Evolutionary conservation across 176 grass and related monocot species (phyloP), one percentile per base, ranked within the genome.

Genomic region (Leersia perrieri): DNA sequence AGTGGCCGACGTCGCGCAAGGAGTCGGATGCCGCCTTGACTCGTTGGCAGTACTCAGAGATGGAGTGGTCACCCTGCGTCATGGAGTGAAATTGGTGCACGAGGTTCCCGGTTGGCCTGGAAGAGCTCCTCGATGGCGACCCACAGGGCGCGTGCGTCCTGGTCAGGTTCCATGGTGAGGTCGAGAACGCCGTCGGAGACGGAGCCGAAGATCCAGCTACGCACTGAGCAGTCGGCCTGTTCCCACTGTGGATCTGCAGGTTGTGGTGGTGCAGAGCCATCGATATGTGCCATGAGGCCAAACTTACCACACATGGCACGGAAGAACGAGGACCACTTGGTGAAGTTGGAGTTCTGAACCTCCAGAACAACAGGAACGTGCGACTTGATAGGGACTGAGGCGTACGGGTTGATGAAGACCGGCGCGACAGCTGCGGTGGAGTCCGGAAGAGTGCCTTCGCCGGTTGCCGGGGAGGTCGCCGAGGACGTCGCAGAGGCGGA

Each of bases 91-190:
- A 75, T 23, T 75, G 11, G 1, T 75, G 12, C 12, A 7, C 7
- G 13, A 0, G 12, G 4, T 0, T 7, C 33, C 53, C 38, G 35
- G 53, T 75, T 75, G 11, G 18, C 53, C 0, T 60, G 22, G 22
- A 75, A 38, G 1, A 75, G 53, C 0, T 23, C 5, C 16, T 75
- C 30, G 28, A 75, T 60, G 51, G 73, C 5, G 1, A 38, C 5
- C 5, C n/a, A 75, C 0, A 38, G 53, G 0, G 33, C 11, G 0
- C 33, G 12, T 0, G 33, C 11, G 0, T 0, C 13, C 16, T 27
- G 22, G 0, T 27, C 9, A 0, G 11, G 22, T 14, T 60, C 51
- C 73, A 75, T 75, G 53, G 73, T 14, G 33, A 61, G 55, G 13
- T 62, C 13, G 3, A 76, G 73, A 0, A 61, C 1, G 33, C 9